A percentile compares a stretch with the other conserved stretches of the same genome.
These are phyloP conservation scores for Anthoceros angustus DNA, from an alignment of 225 moss, liverwort and hornwort genomes.

Conservation along the genomic window DNA sequence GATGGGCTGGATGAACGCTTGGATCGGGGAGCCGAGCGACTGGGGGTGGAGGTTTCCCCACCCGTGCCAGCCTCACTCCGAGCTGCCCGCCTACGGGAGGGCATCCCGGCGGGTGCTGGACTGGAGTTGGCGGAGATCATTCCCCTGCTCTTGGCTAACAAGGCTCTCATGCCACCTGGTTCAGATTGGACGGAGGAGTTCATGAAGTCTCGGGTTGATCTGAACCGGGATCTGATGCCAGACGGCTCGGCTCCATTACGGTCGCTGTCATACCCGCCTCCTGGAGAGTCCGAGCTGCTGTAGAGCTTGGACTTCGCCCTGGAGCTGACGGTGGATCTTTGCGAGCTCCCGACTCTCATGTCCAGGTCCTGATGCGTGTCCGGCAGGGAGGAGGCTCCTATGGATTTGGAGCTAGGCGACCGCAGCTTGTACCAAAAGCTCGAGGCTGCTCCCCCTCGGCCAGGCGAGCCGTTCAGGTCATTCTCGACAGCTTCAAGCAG, in stretches of 20 bases:
- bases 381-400: not conserved
- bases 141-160: not conserved
- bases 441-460: not conserved
- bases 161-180: not conserved
- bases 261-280: slow-evolving; percentile 1
- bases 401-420: not conserved
- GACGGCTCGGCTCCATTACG: not conserved
- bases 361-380: not conserved
- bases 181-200: not conserved
- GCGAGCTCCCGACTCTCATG: not conserved
- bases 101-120: not conserved
- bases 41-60: not conserved
- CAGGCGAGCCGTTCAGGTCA: not conserved
- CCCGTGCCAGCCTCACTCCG: not conserved
- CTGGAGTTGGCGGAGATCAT: not conserved
- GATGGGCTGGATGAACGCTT: too few species aligned
- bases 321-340: not conserved
- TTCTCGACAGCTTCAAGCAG: too few species aligned
- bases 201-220: not conserved
- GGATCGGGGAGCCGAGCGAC: not conserved
- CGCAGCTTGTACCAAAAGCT: not conserved
- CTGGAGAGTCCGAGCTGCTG: not conserved
- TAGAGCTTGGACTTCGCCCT: slow-evolving; percentile 2
- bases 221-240: not conserved
- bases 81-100: not conserved